These are phyloP conservation scores for Candida tetrigidarum DNA, from an alignment of 1,139 yeast species.

Conservation along the genomic window DNA sequence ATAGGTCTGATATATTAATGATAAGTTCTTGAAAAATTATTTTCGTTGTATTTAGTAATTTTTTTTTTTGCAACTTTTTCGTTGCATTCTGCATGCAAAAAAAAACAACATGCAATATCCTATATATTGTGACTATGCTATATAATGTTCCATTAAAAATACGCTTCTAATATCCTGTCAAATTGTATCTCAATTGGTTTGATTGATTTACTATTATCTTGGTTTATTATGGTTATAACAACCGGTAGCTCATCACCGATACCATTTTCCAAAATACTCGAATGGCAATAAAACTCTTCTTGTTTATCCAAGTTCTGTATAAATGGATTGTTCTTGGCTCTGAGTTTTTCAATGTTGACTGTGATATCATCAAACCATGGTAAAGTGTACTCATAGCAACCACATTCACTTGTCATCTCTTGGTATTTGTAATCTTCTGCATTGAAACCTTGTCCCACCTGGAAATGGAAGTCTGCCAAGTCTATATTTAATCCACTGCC, in stretches of 20 bases:
- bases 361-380: slow-evolving; percentile 20
- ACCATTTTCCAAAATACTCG: slow-evolving; percentile 22
- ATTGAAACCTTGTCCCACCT: slow-evolving; percentile 9
- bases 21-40: no score
- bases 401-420: background rate
- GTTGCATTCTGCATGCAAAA: no score
- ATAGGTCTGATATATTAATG: slow-evolving; percentile 3
- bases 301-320: slow-evolving; percentile 15
- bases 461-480: slow-evolving; percentile 32
- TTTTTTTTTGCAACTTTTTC: background rate
- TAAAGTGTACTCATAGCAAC: slow-evolving; percentile 10
- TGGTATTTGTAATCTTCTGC: slow-evolving; percentile 6
- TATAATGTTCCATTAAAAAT: background rate
- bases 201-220: slow-evolving; percentile 12
- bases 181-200: slow-evolving; percentile 14
- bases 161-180: slow-evolving; percentile 5
- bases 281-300: slow-evolving; percentile 23
- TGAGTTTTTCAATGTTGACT: slow-evolving; percentile 15
- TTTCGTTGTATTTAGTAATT: background rate
- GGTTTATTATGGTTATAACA: slow-evolving; percentile 28
- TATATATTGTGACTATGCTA: background rate
- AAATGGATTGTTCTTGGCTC: slow-evolving; percentile 15
- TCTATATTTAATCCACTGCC: slow-evolving; percentile 68
- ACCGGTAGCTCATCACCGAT: slow-evolving; percentile 25
- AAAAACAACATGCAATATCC: no score